Conservation (phyloP, 1,284 basidiomycete genomes). For the Volvariella volvacea region DNA sequence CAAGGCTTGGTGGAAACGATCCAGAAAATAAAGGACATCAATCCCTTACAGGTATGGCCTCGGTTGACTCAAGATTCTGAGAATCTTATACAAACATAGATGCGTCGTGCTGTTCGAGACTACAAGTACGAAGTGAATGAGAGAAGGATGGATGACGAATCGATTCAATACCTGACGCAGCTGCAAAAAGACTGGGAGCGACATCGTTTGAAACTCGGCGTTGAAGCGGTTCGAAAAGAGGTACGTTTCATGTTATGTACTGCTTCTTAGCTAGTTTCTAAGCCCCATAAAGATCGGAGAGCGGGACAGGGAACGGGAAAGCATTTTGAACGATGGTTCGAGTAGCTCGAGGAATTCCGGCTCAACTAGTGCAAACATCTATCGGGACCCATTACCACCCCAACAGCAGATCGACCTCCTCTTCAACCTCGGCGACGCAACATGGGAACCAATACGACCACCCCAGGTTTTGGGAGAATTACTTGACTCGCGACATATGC, state of each 20-base stretch:
- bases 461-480: constrained; percentile 83
- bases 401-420: constrained; percentile 69
- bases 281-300: constrained; percentile 49
- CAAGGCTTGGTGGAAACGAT: constrained; percentile 85
- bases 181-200: constrained; percentile 96
- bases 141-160: constrained; percentile 89
- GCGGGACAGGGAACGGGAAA: constrained; percentile 56
- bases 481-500: constrained; percentile 87
- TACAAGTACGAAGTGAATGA: constrained; percentile 96
- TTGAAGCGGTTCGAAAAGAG: constrained; percentile 76
- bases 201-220: constrained; percentile 75
- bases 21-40: constrained; percentile 80
- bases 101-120: constrained; percentile 88
- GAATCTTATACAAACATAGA: constrained; percentile 38
- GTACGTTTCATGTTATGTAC: constrained; percentile 24
- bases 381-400: constrained; percentile 28
- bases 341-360: constrained; percentile 24
- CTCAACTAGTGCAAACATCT: constrained; percentile 26
- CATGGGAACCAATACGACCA: constrained; percentile 71
- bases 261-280: constrained; percentile 3
- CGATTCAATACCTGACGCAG: constrained; percentile 87
- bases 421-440: constrained; percentile 65
- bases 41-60: constrained; percentile 74
- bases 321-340: constrained; percentile 37
- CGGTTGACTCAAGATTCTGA: too few relatives aligned